Conservation (phyloP, 75 land plant genomes). For the Cupressus sempervirens region DNA sequence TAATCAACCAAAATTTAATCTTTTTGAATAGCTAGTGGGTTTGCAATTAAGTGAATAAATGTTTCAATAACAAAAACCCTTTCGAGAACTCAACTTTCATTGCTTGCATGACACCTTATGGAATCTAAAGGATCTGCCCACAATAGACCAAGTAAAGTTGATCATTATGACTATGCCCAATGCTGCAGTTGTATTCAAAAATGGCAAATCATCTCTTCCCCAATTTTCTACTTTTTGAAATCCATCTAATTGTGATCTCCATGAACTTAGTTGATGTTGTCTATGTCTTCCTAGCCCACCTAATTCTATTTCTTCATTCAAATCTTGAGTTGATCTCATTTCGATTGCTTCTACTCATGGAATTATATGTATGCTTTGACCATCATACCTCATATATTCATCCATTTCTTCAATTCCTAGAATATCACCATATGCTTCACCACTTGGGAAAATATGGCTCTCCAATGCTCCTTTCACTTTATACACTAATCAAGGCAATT, state of each 20-base stretch:
- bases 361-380: slow-evolving; percentile 20
- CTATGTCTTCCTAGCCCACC: neutral
- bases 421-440: neutral
- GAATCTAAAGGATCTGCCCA: too few relatives aligned
- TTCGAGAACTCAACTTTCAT: too few relatives aligned
- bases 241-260: neutral
- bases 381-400: slow-evolving; percentile 1
- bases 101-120: too few relatives aligned
- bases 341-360: neutral
- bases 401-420: neutral
- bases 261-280: neutral
- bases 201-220: neutral
- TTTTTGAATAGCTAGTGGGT: too few relatives aligned
- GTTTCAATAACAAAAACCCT: too few relatives aligned
- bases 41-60: too few relatives aligned
- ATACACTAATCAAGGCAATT: slow-evolving; percentile 77
- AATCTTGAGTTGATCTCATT: neutral
- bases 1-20: too few relatives aligned
- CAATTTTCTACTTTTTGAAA: neutral
- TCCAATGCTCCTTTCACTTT: slow-evolving; percentile 13
- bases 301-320: neutral
- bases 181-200: neutral
- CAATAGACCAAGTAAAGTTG: too few relatives aligned
- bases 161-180: too few relatives aligned
- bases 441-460: neutral